phyloP scores from a whole-genome alignment of 2,329 filamentous ascomycete species.

The Fusarium multiceps region DNA sequence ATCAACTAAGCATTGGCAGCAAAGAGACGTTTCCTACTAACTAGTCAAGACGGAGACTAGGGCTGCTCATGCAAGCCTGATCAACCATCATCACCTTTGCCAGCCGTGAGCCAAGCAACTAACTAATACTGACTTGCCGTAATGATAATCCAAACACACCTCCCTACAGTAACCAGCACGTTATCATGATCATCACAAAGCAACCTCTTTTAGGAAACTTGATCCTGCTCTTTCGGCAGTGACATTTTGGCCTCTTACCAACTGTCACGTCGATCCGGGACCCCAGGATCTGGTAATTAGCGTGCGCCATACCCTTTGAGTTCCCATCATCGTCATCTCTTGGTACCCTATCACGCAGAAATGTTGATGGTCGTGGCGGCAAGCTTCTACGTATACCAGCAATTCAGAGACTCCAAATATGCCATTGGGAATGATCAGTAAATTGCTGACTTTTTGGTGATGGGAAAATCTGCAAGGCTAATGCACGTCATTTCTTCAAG shows the following conservation, averaged over 20 bases:
- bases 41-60: background rate
- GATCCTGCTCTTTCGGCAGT: slow-evolving; percentile 2
- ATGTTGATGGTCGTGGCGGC: slow-evolving; percentile 7
- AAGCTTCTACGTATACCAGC: background rate
- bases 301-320: background rate
- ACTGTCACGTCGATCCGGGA: slow-evolving; percentile 6
- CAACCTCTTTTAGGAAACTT: background rate
- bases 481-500: background rate
- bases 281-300: slow-evolving; percentile 18
- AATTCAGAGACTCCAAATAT: background rate
- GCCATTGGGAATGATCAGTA: background rate
- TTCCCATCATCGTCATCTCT: background rate
- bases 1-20: background rate
- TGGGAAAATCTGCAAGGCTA: background rate
- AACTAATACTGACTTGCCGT: background rate
- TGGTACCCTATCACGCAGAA: background rate
- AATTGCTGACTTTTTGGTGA: background rate
- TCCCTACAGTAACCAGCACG: background rate
- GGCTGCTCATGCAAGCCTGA: slow-evolving; percentile 14
- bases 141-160: background rate
- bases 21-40: slow-evolving; percentile 1
- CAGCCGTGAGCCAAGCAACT: background rate
- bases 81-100: slow-evolving; percentile 2
- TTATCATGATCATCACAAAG: background rate
- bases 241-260: background rate